Conservation (phyloP, 371 early-diverging fungal genomes). For the Thermomucor indicae-seudaticae region DNA sequence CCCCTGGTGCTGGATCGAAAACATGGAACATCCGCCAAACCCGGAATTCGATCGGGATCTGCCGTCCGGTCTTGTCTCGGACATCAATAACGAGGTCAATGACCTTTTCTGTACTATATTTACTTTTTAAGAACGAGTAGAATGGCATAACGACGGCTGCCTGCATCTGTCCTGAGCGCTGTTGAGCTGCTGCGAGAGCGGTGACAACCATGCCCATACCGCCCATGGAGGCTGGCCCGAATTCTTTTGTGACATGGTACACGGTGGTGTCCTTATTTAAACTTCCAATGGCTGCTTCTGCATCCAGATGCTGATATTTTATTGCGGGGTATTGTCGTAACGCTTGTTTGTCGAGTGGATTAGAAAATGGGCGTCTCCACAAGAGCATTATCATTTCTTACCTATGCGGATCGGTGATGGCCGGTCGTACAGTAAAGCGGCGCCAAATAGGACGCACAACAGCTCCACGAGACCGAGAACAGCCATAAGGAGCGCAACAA, state of each 20-base stretch:
- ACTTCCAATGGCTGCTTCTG: conserved; percentile 13
- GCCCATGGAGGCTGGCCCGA: conserved; percentile 52
- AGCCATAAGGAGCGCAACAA: conserved; percentile 27
- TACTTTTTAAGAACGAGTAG: conserved; percentile 50
- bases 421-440: conserved; percentile 30
- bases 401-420: conserved; percentile 49
- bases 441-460: conserved; percentile 31
- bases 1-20: conserved; percentile 26
- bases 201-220: conserved; percentile 62
- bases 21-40: conserved; percentile 45
- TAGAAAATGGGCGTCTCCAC: conserved; percentile 11
- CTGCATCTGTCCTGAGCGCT: conserved; percentile 37
- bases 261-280: conserved; percentile 40
- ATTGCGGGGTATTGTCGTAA: conserved; percentile 46
- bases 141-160: conserved; percentile 60
- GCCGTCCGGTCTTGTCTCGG: conserved; percentile 40
- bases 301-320: conserved; percentile 46
- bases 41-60: conserved; percentile 38
- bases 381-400: conserved; percentile 19
- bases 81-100: conserved; percentile 46
- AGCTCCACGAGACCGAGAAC: conserved; percentile 37
- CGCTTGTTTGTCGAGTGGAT: conserved; percentile 12
- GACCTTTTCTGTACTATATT: conserved; percentile 19
- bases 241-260: conserved; percentile 58
- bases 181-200: conserved; percentile 56